Percentiles rank a stretch among this genome's conserved stretches.
Evolutionary conservation across 1,139 yeast species (phyloP).

Genomic region (Keqinozyma sinolaborantium): DNA sequence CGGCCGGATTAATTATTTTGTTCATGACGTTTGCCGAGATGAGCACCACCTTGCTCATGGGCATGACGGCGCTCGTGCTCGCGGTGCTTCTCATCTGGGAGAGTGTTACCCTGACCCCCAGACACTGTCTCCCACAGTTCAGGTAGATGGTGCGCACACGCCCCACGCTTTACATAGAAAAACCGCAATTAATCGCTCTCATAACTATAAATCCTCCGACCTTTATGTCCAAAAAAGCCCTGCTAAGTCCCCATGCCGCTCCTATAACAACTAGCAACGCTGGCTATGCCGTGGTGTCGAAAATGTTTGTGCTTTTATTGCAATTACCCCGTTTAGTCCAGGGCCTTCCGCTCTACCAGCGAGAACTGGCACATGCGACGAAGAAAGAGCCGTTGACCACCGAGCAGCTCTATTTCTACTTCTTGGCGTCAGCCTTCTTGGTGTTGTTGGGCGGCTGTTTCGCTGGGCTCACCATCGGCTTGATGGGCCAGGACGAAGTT

Average conservation of each 20-base stretch:
- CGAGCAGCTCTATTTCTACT: constrained; percentile 50
- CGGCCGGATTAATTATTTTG: constrained; percentile 34
- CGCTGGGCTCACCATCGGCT: constrained; percentile 91
- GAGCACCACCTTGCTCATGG: constrained; percentile 41
- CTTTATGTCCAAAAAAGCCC: not conserved
- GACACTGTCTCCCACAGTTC: constrained; percentile 11
- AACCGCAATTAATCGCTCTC: too few species aligned
- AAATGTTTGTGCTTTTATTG: constrained; percentile 14
- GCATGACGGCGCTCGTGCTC: constrained; percentile 33
- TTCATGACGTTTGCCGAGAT: constrained; percentile 46
- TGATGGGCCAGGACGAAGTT: constrained; percentile 98
- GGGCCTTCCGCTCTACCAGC: constrained; percentile 20
- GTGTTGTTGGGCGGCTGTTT: constrained; percentile 92
- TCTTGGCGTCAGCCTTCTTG: constrained; percentile 58
- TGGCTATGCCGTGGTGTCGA: constrained; percentile 5
- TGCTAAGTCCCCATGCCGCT: constrained; percentile 4
- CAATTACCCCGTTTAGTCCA: constrained; percentile 24
- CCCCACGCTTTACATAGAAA: too few species aligned
- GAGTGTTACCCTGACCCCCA: constrained; percentile 26
- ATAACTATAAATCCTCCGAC: too few species aligned
- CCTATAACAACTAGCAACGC: constrained; percentile 4
- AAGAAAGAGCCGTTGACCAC: constrained; percentile 22
- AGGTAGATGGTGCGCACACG: too few species aligned
- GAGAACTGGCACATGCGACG: constrained; percentile 12
- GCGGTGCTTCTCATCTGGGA: constrained; percentile 33